Conservation (phyloP, 176 grass and related monocot species). For the Chrysopogon serrulatus region DNA sequence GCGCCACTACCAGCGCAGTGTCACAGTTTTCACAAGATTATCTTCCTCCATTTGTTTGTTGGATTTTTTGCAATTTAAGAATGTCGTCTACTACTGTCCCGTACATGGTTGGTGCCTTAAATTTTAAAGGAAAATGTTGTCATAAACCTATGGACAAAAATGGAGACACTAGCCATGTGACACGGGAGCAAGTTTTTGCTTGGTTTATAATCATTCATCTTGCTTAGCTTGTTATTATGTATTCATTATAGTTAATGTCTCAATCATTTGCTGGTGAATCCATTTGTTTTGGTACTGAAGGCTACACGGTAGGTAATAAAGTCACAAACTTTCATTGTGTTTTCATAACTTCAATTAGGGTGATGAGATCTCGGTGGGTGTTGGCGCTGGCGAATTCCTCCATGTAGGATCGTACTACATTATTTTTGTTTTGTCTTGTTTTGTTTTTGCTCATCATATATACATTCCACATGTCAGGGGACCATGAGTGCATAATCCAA, state of each 20-base stretch:
- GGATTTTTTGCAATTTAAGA: constrained; percentile 21
- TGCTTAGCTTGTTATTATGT: background rate
- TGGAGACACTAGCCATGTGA: background rate
- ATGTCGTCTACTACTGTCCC: too few species aligned
- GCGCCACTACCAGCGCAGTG: too few species aligned
- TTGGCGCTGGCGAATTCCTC: background rate
- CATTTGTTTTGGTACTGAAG: background rate
- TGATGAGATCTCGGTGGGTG: background rate
- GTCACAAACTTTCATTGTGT: background rate
- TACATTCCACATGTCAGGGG: background rate
- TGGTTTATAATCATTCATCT: background rate
- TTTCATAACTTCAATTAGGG: too few species aligned
- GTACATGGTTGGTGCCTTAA: background rate
- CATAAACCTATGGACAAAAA: background rate
- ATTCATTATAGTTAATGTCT: too few species aligned
- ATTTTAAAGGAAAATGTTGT: background rate
- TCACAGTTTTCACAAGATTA: too few species aligned
- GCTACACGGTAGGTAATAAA: background rate
- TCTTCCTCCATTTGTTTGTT: background rate
- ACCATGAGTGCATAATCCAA: background rate
- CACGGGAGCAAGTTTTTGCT: background rate
- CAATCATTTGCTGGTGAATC: background rate
- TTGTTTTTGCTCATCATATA: background rate
- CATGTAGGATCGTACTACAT: background rate
- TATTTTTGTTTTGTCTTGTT: background rate